Base-by-base conservation (phyloP, 1,284 basidiomycete genomes). In the Fistulinella cinereoalba region DNA sequence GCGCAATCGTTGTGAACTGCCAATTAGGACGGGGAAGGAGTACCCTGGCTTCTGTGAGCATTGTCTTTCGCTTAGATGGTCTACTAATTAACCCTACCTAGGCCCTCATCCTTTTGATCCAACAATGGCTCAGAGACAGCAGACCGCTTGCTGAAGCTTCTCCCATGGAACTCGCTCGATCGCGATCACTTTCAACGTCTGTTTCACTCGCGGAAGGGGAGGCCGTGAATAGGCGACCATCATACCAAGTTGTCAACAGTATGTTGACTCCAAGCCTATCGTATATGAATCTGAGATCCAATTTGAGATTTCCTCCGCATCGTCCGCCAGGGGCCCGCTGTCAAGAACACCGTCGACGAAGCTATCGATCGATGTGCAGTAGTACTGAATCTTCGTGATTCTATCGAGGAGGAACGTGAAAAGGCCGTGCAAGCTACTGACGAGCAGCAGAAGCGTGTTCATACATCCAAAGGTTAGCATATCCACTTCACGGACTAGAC, bases 1-100 rank as follows among this genome's bases (percentile, higher is more conserved):
- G 86, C 0, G 92, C 94, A 0, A 88, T 99, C 51, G 86, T 99
- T 21, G 80, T 99, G 43, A 99, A 99, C 64, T 97, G 95, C 61
- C 97, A 99, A 68, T 80, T 99, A 4, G 96, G 96, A 4, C 76
- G 93, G 27, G 96, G 96, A n/a, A 77, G 97, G 56, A 94, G 91
- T 52, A 97, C 95, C 0, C 73, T 95, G 52, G 85, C 93, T 15
- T 88, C 94, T 6, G 89, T 88, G 49, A 55, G 81, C 62, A n/a
- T 37, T 6, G 0, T 18, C 19, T 33, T 41, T 29, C 18, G 40
- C 37, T n/a, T n/a, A 41, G 11, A 37, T 31, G 32, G 38, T 41
- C n/a, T n/a, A 19, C 10, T 2, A 4, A 8, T 28, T 57, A 3
- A 67, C 39, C 28, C 15, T 25, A 16, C 29, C 19, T 52, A 88